Base-by-base conservation (phyloP, 495 filamentous ascomycete genomes). In the Hypoxylon subgilvum region DNA sequence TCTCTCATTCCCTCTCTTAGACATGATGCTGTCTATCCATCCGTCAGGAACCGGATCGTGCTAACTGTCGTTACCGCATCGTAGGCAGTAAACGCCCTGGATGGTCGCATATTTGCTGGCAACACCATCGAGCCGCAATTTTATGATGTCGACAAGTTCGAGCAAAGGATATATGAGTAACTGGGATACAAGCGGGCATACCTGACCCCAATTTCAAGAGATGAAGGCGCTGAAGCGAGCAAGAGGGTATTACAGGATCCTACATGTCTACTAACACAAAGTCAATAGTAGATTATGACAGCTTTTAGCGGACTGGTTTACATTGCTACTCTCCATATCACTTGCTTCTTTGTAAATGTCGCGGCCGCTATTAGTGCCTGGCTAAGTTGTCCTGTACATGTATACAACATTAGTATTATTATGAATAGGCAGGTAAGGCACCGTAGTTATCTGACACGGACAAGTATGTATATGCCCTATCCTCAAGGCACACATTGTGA, bases 1-100 rank as follows among this genome's bases (percentile, higher is more conserved):
- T 22, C 6, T 18, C 27, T 47, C 9, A 10, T 56, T 17, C 17
- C 18, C 16, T 14, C 9, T 18, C 23, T 8, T 44, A 28, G 14
- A 9, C 41, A 44, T 14, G 12, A 22, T 25, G 22, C n/a, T 44
- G 9, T n/a, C n/a, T 40, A 3, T 40, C 10, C 10, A 21, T 21
- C 22, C 12, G 16, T 19, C 22, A 4, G 2, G 16, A 31, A 10
- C n/a, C 42, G n/a, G 19, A 25, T 6, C 45, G 27, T 48, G 38
- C 61, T 63, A 59, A 61, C 41, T 4, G 17, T 34, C 6, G 22
- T 39, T 28, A 53, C 27, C 10, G 30, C n/a, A 21, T 19, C 32
- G 49, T 61, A 93, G 88, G 92, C 92, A 36, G 91, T 96, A 30
- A 93, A 96, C 70, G 91, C 86, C 7, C 82, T 93, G 6, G 84